These are phyloP conservation scores for Talaromyces sp. DNA, from an alignment of 2,329 filamentous ascomycete species.

Conservation along the genomic window DNA sequence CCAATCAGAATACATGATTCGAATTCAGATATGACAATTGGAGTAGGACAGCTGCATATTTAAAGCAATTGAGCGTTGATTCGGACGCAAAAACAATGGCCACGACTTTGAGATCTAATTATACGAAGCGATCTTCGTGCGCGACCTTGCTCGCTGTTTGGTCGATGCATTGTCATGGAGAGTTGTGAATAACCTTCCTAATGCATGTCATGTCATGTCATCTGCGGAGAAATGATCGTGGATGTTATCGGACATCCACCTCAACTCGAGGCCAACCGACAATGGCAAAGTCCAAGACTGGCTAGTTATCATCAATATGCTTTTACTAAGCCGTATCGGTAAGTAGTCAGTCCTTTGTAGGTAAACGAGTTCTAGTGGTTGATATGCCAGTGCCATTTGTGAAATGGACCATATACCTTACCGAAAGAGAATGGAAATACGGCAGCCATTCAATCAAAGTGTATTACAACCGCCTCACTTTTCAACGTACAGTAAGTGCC, in stretches of 20 bases:
- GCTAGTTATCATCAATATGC: not conserved
- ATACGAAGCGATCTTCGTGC: not conserved
- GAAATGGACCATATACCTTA: not conserved
- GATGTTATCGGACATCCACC: not conserved
- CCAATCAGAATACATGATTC: slow-evolving; percentile 10
- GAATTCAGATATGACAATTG: not conserved
- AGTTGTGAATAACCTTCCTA: not conserved
- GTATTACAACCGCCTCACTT: slow-evolving; percentile 14
- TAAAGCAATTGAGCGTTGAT: not conserved
- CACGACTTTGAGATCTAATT: not conserved
- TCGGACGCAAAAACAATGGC: not conserved
- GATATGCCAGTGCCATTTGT: not conserved
- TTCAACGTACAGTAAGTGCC: slow-evolving; percentile 4
- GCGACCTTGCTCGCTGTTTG: not conserved
- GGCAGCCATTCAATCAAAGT: not conserved
- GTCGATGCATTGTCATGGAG: not conserved
- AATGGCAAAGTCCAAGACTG: not conserved
- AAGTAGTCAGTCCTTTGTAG: not conserved
- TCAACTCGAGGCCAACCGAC: not conserved
- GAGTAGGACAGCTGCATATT: slow-evolving; percentile 10
- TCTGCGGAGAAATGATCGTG: slow-evolving; percentile 6
- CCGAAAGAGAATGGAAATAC: not conserved
- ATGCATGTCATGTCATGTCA: slow-evolving; percentile 3
- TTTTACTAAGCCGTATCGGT: not conserved
- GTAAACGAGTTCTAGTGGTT: not conserved